Conservation (phyloP, 768 basidiomycete genomes). For the Mrakia frigida region DNA sequence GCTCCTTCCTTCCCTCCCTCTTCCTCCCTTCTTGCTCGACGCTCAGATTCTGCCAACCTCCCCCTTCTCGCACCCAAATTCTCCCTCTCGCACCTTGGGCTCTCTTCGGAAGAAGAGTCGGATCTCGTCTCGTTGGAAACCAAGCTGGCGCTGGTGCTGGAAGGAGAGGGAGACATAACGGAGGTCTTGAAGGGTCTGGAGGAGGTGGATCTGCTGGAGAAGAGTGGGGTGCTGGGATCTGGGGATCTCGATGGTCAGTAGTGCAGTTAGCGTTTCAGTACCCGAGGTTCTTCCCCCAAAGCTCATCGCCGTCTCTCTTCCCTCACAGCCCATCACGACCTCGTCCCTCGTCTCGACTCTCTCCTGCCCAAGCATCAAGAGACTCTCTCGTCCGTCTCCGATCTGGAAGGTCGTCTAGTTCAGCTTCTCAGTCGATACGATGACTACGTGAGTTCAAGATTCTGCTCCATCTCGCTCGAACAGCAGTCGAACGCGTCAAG, state of each 20-base stretch:
- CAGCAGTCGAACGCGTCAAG: background rate
- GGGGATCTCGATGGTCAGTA: slow-evolving; percentile 28
- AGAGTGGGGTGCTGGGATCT: slow-evolving; percentile 23
- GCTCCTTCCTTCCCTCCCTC: background rate
- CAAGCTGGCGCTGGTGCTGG: slow-evolving; percentile 30
- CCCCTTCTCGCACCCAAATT: slow-evolving; percentile 2
- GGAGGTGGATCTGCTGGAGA: slow-evolving; percentile 27
- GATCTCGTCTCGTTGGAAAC: slow-evolving; percentile 26
- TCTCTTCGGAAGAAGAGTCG: slow-evolving; percentile 29
- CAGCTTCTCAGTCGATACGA: slow-evolving; percentile 26
- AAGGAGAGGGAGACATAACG: slow-evolving; percentile 22
- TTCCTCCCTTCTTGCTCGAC: background rate
- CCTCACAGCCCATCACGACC: background rate
- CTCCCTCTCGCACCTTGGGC: background rate
- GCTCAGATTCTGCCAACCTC: slow-evolving; percentile 4
- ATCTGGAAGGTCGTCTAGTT: slow-evolving; percentile 16
- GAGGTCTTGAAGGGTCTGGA: slow-evolving; percentile 16
- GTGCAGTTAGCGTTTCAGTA: background rate
- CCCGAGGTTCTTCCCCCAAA: no score
- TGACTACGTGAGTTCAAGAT: slow-evolving; percentile 24
- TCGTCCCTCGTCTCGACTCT: background rate
- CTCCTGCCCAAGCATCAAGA: slow-evolving; percentile 13
- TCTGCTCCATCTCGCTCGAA: no score
- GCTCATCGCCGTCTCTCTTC: background rate
- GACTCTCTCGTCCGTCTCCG: background rate